Base-by-base conservation (phyloP, 257 asterid genomes). In the Penstemon newberryi region DNA sequence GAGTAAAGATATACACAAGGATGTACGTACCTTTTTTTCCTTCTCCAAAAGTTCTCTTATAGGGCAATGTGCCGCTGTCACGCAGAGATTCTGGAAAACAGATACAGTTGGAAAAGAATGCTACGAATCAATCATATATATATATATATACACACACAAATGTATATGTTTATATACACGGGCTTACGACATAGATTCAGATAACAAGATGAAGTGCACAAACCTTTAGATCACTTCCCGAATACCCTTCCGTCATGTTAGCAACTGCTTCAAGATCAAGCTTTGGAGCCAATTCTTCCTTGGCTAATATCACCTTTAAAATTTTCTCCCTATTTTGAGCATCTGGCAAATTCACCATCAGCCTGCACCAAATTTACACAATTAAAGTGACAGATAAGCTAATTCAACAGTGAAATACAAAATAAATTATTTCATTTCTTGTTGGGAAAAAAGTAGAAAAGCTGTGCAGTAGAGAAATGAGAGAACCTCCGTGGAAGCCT, bases 31-130 rank as follows among this genome's bases (percentile, higher is more conserved):
- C 95, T 87, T 83, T 82, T 91, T 87, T 75, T 91, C 97, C 82
- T 81, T 84, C 83, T 84, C 94, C 77, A 91, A 70, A 78, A 91
- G 77, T 65, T 91, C 95, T 84, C 96, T 74, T 58, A 91, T 87
- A 49, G 97, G 96, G 79, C 89, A 83, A 80, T 91, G 86, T 15
- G 96, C 96, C 74, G 94, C 94, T 49, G 90, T 79, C 66, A 85
- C 92, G 54, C 95, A 89, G 2, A 91, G 85, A 83, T 91, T 91
- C 97, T 89, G 89, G 63, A 65, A 61, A 70, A 61, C 18, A 25
- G 33, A 25, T 25, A 1, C 1, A 25, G 33, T 25, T 25, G 33
- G 33, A 25, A 25, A 25, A 25, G 33, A 25, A 25, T 25, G 33
- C 33, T 1, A 25, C 33, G 1, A 25, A 1, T 25, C 33, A 25